Base-by-base conservation (phyloP, 495 filamentous ascomycete genomes). In the Lasiosphaeria hispida region DNA sequence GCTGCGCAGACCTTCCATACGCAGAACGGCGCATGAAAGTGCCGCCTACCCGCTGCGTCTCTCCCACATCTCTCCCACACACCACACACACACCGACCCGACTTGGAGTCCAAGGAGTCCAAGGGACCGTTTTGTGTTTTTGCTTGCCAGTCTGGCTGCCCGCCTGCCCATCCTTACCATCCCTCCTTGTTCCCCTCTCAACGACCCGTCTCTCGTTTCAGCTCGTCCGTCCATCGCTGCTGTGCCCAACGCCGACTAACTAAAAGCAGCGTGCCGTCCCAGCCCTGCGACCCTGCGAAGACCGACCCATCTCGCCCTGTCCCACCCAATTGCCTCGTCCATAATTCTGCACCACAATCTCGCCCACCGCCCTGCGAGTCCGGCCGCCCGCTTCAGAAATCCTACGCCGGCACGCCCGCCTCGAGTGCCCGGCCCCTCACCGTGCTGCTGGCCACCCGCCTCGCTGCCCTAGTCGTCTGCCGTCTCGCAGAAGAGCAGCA, bases 401-500 rank as follows among this genome's bases (percentile, higher is more conserved):
- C 42, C 10, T 9, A 14, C 23, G 38, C 37, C n/a, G 36, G 3
- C 33, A 34, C 48, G 36, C 10, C 34, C 14, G 6, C 33, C 15
- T 55, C 33, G 54, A 49, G 53, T 55, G 50, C 50, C 36, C 60
- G 60, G 50, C 39, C 43, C 60, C 58, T 38, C 54, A 35, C 49
- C 47, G 47, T 39, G 39, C 48, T 45, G 55, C 30, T 49, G 49
- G 54, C 34, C 47, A 61, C 33, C 43, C 48, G 48, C 59, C 37
- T 54, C 15, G 55, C 49, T 35, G 55, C 39, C 38, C 55, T 55
- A 55, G 55, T 19, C 44, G 30, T 52, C 53, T 59, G 61, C 52
- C 57, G 60, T 63, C 49, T 53, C 42, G 55, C 63, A 57, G 47
- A 30, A 61, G 17, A 52, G 40, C 63, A 61, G 63, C 61, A 39